phyloP scores from a whole-genome alignment of 2,329 filamentous ascomycete species.

The Pseudogymnoascus sp. region DNA sequence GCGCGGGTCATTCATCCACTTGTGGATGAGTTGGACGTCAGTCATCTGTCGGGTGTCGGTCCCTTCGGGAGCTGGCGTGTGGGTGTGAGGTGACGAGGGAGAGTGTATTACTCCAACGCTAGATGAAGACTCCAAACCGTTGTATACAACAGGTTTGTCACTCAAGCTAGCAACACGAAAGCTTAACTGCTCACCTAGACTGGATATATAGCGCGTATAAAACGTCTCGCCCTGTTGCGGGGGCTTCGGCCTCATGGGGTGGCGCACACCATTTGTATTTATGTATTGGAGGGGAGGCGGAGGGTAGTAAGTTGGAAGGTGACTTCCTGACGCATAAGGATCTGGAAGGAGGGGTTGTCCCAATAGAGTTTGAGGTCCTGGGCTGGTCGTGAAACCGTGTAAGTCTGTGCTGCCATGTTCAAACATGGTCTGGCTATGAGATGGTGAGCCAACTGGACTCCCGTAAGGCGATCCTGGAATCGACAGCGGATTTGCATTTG shows the following conservation, averaged over 20 bases:
- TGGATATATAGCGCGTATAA: conserved; percentile 80
- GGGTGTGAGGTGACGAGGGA: conserved; percentile 44
- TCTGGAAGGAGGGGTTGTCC: conserved; percentile 32
- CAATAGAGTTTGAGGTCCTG: conserved; percentile 24
- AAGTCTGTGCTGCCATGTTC: conserved; percentile 20
- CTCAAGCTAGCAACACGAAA: conserved; percentile 76
- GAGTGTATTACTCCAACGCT: conserved; percentile 21
- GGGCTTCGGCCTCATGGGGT: conserved; percentile 81
- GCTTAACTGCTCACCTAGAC: conserved; percentile 72
- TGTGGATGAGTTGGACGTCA: conserved; percentile 63
- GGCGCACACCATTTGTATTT: conserved; percentile 67
- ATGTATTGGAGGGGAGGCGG: conserved; percentile 74
- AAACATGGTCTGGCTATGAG: conserved; percentile 16
- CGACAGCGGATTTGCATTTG: conserved; percentile 30
- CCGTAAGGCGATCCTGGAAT: conserved; percentile 42
- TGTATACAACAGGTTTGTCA: conserved; percentile 51
- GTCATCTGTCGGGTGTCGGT: conserved; percentile 29
- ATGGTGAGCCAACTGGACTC: conserved; percentile 47
- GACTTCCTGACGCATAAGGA: conserved; percentile 73
- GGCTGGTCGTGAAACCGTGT: conserved; percentile 32
- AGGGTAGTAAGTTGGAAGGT: conserved; percentile 85
- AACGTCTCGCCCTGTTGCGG: conserved; percentile 85
- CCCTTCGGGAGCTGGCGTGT: conserved; percentile 32
- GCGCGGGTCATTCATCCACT: conserved; percentile 82
- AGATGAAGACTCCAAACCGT: conserved; percentile 41